These are phyloP conservation scores for Esteya vermicola DNA, from an alignment of 2,329 filamentous ascomycete species.

Conservation along the genomic window DNA sequence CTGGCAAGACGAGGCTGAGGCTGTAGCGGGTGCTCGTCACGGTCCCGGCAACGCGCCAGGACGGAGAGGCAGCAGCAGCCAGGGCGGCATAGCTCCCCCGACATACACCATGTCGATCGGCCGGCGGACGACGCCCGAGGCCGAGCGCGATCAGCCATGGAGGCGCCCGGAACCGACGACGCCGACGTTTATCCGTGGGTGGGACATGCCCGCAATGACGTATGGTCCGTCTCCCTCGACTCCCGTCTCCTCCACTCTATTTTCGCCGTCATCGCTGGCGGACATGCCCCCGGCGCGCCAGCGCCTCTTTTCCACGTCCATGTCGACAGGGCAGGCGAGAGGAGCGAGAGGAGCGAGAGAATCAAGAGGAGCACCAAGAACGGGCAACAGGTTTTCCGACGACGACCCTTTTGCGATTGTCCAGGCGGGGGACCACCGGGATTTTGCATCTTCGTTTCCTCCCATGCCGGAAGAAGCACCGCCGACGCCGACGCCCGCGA, in stretches of 20 bases:
- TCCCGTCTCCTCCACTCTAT: too few species aligned
- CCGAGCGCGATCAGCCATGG: slow-evolving; percentile 4
- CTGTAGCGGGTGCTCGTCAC: slow-evolving; percentile 12
- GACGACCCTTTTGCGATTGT: too few species aligned
- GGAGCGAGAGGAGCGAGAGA: background rate
- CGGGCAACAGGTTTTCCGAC: too few species aligned
- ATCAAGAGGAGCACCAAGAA: too few species aligned
- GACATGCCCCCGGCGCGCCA: too few species aligned
- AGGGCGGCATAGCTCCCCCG: background rate
- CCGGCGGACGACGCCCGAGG: slow-evolving; percentile 9
- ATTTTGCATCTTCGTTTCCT: too few species aligned
- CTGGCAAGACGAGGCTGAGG: slow-evolving; percentile 24
- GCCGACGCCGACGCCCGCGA: background rate
- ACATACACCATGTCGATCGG: slow-evolving; percentile 6
- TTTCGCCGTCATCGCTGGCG: too few species aligned
- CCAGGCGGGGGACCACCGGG: too few species aligned
- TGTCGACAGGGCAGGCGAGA: background rate
- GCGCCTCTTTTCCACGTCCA: slow-evolving; percentile 7
- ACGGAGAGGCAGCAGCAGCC: background rate
- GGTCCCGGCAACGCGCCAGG: too few species aligned
- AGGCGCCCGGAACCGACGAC: background rate
- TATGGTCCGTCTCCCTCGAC: too few species aligned
- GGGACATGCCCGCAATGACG: too few species aligned
- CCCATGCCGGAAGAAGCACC: too few species aligned
- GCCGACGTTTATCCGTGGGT: background rate